Percentiles rank a stretch among this genome's conserved stretches.
phyloP scores from a whole-genome alignment of 257 asterid genomes.

The Misopates orontium region DNA sequence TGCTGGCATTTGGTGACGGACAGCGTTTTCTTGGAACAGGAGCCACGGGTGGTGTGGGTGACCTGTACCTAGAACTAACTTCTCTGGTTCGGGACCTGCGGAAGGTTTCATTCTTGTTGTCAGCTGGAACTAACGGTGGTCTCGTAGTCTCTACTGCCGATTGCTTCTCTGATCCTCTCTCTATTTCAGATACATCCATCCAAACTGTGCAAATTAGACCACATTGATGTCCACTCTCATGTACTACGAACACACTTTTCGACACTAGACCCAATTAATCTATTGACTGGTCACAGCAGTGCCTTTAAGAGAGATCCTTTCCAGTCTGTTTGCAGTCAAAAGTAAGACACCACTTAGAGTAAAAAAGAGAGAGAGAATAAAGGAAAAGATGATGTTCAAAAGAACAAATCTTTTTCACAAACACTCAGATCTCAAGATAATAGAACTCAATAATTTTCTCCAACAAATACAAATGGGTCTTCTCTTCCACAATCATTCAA shows the following conservation, averaged over 20 bases:
- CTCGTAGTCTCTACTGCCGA: conserved; percentile 45
- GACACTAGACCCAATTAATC: conserved; percentile 36
- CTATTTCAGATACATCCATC: conserved; percentile 68
- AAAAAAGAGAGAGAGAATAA: conserved; percentile 31
- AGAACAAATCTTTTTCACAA: conserved; percentile 45
- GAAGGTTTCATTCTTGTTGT: conserved; percentile 60
- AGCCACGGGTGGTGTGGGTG: conserved; percentile 60
- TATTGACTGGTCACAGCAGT: conserved; percentile 29
- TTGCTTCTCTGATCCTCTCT: conserved; percentile 49
- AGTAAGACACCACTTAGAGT: conserved; percentile 34
- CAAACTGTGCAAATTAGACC: conserved; percentile 49
- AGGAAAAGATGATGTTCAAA: conserved; percentile 31
- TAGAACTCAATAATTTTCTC: conserved; percentile 31
- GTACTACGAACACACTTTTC: conserved; percentile 32
- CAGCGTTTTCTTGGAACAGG: conserved; percentile 56
- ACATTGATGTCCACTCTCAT: conserved; percentile 51
- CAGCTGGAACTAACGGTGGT: conserved; percentile 54
- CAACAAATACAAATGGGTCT: conserved; percentile 28
- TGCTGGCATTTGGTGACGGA: conserved; percentile 58
- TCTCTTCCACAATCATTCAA: too few species aligned
- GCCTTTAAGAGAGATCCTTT: conserved; percentile 43
- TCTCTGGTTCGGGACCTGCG: conserved; percentile 61
- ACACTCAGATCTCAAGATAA: conserved; percentile 38
- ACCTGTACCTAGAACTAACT: conserved; percentile 76
- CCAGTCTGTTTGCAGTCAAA: conserved; percentile 44